Conservation (phyloP, 371 early-diverging fungal species). For the Nematocida sp. region DNA sequence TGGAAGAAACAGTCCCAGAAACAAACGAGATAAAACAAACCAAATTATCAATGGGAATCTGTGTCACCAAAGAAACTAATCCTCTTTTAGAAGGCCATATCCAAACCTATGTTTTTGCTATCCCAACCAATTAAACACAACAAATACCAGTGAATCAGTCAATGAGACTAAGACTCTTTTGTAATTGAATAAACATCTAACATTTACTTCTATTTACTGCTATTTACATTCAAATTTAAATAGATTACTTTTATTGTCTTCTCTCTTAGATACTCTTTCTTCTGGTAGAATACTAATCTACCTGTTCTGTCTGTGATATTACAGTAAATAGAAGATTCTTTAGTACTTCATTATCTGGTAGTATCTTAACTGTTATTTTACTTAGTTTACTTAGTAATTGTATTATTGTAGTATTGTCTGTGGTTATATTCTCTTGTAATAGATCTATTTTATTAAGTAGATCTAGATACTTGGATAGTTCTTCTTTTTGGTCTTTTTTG, state of each 20-base stretch:
- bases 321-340: slow-evolving; percentile 43
- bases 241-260: too few relatives aligned
- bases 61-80: slow-evolving; percentile 6
- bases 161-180: neutral
- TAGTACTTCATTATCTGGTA: slow-evolving; percentile 38
- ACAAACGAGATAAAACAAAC: neutral
- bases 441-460: slow-evolving; percentile 24
- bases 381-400: slow-evolving; percentile 30
- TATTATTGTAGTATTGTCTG: neutral
- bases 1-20: neutral
- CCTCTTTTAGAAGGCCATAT: neutral
- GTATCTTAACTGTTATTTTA: slow-evolving; percentile 33
- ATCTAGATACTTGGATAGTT: slow-evolving; percentile 24
- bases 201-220: neutral
- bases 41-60: neutral
- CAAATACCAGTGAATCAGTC: neutral
- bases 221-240: neutral
- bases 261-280: too few relatives aligned
- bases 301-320: too few relatives aligned
- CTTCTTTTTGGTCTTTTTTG: slow-evolving; percentile 17
- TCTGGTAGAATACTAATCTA: too few relatives aligned
- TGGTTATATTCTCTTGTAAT: neutral
- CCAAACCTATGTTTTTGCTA: neutral
- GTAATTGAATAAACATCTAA: neutral
- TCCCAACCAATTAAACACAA: neutral